phyloP scores from a whole-genome alignment of 257 asterid species.

The Ophiorrhiza pumila region DNA sequence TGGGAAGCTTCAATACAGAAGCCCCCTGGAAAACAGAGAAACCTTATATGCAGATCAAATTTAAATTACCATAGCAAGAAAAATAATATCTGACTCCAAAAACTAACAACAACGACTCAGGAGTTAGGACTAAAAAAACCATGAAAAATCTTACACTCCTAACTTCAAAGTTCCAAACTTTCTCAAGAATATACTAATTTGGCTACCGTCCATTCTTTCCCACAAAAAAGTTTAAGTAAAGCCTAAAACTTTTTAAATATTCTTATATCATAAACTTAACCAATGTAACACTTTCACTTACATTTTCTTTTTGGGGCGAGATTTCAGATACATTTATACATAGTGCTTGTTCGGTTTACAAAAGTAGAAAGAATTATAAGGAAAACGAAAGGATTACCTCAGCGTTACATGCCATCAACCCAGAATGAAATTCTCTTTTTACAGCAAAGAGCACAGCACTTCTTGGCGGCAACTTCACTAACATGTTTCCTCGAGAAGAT shows the following conservation, averaged over 20 bases:
- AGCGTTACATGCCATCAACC: slow-evolving; percentile 16
- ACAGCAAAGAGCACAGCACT: slow-evolving; percentile 28
- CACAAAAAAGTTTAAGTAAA: background rate
- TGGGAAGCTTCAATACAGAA: slow-evolving; percentile 28
- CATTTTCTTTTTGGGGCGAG: too few species aligned
- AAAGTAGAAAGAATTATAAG: background rate
- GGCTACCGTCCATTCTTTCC: background rate
- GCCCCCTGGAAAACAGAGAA: slow-evolving; percentile 36
- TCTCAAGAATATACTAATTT: background rate
- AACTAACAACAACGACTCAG: background rate
- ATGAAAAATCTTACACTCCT: background rate
- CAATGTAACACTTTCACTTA: background rate
- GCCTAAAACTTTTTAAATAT: background rate
- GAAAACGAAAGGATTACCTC: slow-evolving; percentile 31
- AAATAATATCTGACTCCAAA: too few species aligned
- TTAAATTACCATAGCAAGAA: background rate
- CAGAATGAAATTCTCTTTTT: slow-evolving; percentile 25
- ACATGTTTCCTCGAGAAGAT: slow-evolving; percentile 25
- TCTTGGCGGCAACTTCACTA: slow-evolving; percentile 36
- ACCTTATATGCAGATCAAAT: background rate
- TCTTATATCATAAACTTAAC: background rate
- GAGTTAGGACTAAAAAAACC: background rate
- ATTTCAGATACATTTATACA: background rate
- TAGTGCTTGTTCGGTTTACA: background rate
- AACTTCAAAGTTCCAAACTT: background rate